Base-by-base conservation (phyloP, 495 filamentous ascomycete genomes). In the Penicillium coffeae region DNA sequence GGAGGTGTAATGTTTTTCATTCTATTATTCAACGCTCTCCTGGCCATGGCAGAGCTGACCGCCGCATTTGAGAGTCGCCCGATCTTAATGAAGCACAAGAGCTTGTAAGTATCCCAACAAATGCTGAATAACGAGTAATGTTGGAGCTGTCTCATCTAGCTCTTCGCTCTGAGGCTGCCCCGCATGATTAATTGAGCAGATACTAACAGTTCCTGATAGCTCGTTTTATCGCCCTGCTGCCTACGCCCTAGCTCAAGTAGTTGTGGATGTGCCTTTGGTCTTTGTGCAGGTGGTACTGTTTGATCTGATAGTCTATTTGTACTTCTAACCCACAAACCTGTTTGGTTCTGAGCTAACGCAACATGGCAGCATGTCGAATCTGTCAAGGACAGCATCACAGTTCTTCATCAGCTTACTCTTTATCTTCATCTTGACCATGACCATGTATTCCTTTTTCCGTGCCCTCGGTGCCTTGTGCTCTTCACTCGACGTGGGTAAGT, bases 181-280 rank as follows among this genome's bases (percentile, higher is more conserved):
- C n/a, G n/a, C n/a, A n/a, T n/a, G n/a, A n/a, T n/a, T n/a, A n/a
- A n/a, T n/a, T n/a, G n/a, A n/a, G n/a, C n/a, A 30, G 3, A 21
- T 14, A 42, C 9, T 4, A 19, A 36, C 4, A 4, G 32, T 14
- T 4, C 22, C 39, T 25, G 22, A 37, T 15, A 74, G 73, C 59
- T 86, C 85, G 2, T 92, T 94, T 62, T 92, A 92, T 59, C 82
- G 87, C 2, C 89, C 90, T 10, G 76, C 86, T 2, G 89, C 90
- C 35, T 89, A 83, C 50, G 85, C 83, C 4, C 74, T 95, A 30
- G 89, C 87, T 1, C 81, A 90, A 36, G 86, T 86, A 2, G 73
- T 89, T 10, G 79, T 87, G 10, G 90, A 95, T 59, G 60, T 88
- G 3, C 89, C 89, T 2, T 69, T 90, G 4, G 77, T 88, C 2